Conservation (phyloP, 129 eudicot genomes). For the Oenanthe sinensis region DNA sequence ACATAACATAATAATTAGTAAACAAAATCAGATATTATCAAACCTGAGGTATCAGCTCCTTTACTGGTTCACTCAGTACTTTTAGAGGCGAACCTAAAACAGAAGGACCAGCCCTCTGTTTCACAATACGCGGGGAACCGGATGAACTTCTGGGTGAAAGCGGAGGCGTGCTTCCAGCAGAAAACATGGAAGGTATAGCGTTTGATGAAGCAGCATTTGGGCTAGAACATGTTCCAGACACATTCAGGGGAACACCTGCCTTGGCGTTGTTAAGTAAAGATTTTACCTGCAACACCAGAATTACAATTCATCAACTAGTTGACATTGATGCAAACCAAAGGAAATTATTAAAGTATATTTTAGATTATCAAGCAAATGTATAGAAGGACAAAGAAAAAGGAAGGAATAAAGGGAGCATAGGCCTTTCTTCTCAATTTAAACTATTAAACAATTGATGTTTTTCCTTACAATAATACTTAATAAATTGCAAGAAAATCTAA, state of each 20-base stretch:
- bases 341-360: background rate
- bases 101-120: slow-evolving; percentile 75
- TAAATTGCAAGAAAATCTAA: background rate
- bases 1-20: background rate
- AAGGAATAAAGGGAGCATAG: background rate
- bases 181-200: slow-evolving; percentile 79
- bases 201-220: slow-evolving; percentile 54
- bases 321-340: slow-evolving; percentile 3
- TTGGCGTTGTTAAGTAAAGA: slow-evolving; percentile 70
- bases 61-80: slow-evolving; percentile 59
- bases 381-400: background rate
- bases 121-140: slow-evolving; percentile 75
- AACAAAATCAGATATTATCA: slow-evolving; percentile 10
- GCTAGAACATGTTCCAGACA: slow-evolving; percentile 53
- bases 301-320: slow-evolving; percentile 11
- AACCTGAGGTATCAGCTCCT: slow-evolving; percentile 84
- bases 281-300: slow-evolving; percentile 47
- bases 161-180: slow-evolving; percentile 90
- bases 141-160: slow-evolving; percentile 89
- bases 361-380: background rate
- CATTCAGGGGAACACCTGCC: slow-evolving; percentile 58
- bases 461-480: background rate
- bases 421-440: background rate
- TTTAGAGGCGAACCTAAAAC: slow-evolving; percentile 64
- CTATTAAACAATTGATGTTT: background rate